Base-by-base conservation (phyloP, 2,329 filamentous ascomycete genomes). In the Fusarium acutatum region DNA sequence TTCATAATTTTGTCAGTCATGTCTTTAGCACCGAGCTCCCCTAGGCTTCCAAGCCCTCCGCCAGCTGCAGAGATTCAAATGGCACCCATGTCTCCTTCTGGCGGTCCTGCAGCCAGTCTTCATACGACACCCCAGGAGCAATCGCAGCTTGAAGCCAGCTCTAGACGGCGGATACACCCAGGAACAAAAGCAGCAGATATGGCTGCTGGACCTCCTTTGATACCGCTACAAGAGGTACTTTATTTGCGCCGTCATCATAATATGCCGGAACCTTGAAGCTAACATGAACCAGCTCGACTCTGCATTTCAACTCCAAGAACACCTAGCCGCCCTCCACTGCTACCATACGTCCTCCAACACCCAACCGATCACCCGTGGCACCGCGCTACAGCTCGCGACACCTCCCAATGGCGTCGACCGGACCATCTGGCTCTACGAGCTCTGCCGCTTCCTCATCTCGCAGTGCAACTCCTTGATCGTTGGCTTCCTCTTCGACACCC, bases 221-320 rank as follows among this genome's bases (percentile, higher is more conserved):
- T 98, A 62, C 93, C 96, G 47, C 85, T 98, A 67, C 90, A 91
- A 74, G 94, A 98, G 87, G 95, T 97, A 34, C 28, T 28, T 49
- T 18, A 81, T 73, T 82, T 47, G 40, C 46, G 62, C 40, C 35
- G 35, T 10, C 26, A 49, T 37, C 5, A 6, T 11, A 17, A 24
- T 15, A 18, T n/a, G 20, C n/a, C 12, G 34, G 28, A 32, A 54
- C 17, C 59, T 59, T 20, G 28, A 26, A 66, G 53, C 74, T 77
- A 61, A 75, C 71, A 54, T 44, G 22, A 34, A 17, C 61, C 81
- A 98, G 94, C 94, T 99, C 75, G 95, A 99, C 81, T 98, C 96
- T 28, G 94, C 96, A 49, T 99, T 98, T 81, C 96, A 98, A 82
- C 90, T 98, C 24, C 97, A 98, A 83, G 96, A 99, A 84, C 96